Evolutionary conservation across 768 basidiomycete genomes (phyloP), one percentile per base, ranked within the genome.

Genomic region (Lentinula sp.): DNA sequence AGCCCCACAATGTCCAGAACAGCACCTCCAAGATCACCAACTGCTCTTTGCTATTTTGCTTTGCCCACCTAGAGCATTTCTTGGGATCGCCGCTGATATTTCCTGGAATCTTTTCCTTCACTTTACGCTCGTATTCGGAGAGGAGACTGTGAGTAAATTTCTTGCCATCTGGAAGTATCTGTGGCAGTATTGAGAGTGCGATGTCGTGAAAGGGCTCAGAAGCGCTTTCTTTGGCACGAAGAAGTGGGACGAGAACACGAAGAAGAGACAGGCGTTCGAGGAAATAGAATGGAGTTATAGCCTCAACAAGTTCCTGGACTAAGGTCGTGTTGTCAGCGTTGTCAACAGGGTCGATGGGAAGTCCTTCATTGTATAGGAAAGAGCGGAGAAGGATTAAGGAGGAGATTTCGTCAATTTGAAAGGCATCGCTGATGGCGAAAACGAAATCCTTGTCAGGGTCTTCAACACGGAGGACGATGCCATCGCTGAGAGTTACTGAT

Each of bases 1-100:
- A 87, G 11, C 82, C 85, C 86, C 89, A 95, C 83, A 94, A 87
- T 4, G 86, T 81, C 84, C 91, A 92, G 72, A 97, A 98, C 49
- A 97, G 77, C 37, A 95, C 84, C 65, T 97, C 93, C 53, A 97
- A 75, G 46, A 94, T 69, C 10, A 86, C 85, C 45, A 93, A 75
- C 70, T 96, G 95, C 67, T 95, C 88, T 67, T 82, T 84, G 35
- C 81, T 68, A 67, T 84, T 88, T 71, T 93, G 87, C 74, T 88
- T 90, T 42, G 83, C 87, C 84, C 86, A 89, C 43, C 74, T 71
- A n/a, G 85, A 80, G 9, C 84, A 86, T 16, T 77, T 76, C 63
- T 78, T 80, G 16, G 86, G 86, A 64, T 89, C 80, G 2, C 73
- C 71, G n/a, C 65, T 70, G 21, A 79, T 71, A 10, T 71, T 69